Evolutionary conservation across 495 filamentous ascomycete genomes (phyloP), one percentile per base, ranked within the genome.

Genomic region (Diplogelasinospora grovesii): DNA sequence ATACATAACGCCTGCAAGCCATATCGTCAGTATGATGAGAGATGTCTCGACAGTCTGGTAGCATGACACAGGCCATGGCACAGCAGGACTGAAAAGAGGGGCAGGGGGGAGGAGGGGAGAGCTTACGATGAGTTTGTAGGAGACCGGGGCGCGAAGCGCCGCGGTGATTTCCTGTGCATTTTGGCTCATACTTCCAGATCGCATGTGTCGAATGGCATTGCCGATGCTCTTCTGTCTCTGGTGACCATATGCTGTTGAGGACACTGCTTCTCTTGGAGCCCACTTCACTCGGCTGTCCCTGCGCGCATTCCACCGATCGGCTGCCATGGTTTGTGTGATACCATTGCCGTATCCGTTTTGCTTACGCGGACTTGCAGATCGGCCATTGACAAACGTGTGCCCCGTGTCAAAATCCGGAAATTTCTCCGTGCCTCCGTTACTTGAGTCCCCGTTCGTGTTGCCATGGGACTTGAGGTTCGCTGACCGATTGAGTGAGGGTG

Each of bases 161-260:
- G 90, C 85, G 13, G 87, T 89, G 48, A 99, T 73, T 60, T 99
- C 93, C 41, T 93, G 87, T 43, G 89, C 87, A 58, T 90, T 93
- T 50, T 86, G 84, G 67, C 82, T 87, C 52, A 96, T 80, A 56
- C 88, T 96, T 35, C 71, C 84, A 46, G 73, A 81, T 36, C 87
- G 69, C 45, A 95, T 87, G 3, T 79, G 86, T 40, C 72, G 79
- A 48, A 95, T 78, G 38, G 89, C 85, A 63, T 93, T 87, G 63
- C 80, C 80, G 49, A 95, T 73, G 61, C 87, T 93, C 67, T 84
- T 89, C 57, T 87, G 82, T 48, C 81, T 73, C 6, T 73, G 69
- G 57, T 89, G 85, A 46, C 63, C 59, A 37, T 24, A 38, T n/a
- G 36, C 25, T 15, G 26, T 9, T 9, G 47, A 25, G 5, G 22